These are phyloP conservation scores for Eucalyptus viminalis DNA, from an alignment of 345 rosid species.

Conservation along the genomic window DNA sequence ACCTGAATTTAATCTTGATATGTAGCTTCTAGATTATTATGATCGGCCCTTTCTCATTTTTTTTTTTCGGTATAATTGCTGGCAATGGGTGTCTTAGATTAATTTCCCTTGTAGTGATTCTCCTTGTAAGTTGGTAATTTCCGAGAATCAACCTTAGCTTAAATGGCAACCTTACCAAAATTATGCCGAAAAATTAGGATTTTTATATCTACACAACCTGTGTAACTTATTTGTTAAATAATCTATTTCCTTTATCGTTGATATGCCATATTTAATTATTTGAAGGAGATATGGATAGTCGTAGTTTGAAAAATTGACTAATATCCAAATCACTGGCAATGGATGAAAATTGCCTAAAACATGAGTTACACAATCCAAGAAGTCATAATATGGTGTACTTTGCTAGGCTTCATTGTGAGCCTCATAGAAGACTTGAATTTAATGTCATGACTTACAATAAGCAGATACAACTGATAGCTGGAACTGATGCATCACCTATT, in stretches of 20 bases:
- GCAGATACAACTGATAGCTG: conserved; percentile 18
- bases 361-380: neutral
- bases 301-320: neutral
- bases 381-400: neutral
- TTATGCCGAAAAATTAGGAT: neutral
- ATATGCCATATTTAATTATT: neutral
- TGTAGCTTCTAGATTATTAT: neutral
- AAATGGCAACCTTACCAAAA: neutral
- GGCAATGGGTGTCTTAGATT: neutral
- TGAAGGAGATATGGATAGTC: neutral
- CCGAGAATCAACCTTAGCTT: neutral
- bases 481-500: conserved; percentile 30
- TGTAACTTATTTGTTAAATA: neutral
- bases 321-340: neutral
- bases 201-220: too few relatives aligned
- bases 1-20: neutral
- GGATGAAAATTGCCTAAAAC: neutral
- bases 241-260: neutral
- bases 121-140: neutral
- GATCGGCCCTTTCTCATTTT: neutral
- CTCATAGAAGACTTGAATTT: neutral
- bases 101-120: neutral
- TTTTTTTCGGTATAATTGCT: neutral
- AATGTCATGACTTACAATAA: neutral
- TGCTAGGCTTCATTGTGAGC: neutral